Conservation (phyloP, 2,329 filamentous ascomycete species). For the Ascochyta rabiei region DNA sequence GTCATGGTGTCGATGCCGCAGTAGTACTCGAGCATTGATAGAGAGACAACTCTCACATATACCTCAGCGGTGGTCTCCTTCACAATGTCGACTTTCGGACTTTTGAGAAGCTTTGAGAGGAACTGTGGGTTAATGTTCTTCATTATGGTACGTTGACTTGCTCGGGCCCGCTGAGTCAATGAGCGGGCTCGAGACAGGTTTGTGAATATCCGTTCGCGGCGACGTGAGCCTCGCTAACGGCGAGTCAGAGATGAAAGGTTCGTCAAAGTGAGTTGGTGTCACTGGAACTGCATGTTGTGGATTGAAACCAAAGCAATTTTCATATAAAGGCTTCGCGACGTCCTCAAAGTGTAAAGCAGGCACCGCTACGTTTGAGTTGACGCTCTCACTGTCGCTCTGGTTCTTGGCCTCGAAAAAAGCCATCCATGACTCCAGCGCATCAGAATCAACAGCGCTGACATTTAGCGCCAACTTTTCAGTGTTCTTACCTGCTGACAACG, state of each 20-base stretch:
- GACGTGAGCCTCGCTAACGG: neutral
- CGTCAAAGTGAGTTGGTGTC: neutral
- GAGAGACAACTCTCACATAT: neutral
- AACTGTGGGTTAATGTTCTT: neutral
- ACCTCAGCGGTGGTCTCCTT: neutral
- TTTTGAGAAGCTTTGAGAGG: neutral
- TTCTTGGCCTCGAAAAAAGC: neutral
- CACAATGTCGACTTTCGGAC: neutral
- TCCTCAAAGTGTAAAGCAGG: neutral
- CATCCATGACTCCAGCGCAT: neutral
- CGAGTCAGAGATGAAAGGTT: neutral
- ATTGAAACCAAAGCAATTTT: neutral
- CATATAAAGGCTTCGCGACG: neutral
- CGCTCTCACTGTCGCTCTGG: neutral
- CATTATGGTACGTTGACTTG: neutral
- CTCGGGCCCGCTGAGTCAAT: neutral
- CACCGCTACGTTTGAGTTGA: neutral
- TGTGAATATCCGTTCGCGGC: neutral
- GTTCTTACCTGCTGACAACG: neutral
- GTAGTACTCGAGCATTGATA: conserved; percentile 1
- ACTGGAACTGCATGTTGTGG: neutral
- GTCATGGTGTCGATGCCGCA: neutral
- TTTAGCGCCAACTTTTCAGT: neutral
- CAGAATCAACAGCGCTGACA: neutral
- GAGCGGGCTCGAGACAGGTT: neutral